Evolutionary conservation across 176 grass and related monocot species (phyloP).

Genomic region (Lolium multiflorum): DNA sequence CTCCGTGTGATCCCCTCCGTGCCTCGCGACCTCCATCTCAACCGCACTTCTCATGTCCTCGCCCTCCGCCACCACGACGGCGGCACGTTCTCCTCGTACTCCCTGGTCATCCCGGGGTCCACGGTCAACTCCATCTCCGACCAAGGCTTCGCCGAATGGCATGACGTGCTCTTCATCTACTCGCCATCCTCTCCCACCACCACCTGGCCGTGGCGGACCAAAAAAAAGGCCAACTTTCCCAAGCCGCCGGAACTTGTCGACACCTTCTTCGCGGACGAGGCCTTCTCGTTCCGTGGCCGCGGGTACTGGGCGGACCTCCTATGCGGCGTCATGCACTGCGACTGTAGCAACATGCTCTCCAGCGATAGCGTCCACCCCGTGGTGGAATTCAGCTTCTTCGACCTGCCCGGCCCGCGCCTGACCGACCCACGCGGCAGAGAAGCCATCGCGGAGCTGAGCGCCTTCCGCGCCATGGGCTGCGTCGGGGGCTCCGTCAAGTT

Average conservation of each 20-base stretch:
- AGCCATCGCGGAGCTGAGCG: too few relatives aligned
- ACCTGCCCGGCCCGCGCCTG: background rate
- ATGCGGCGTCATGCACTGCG: background rate
- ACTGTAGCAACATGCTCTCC: background rate
- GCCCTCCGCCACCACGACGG: background rate
- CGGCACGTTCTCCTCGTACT: background rate
- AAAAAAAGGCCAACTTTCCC: background rate
- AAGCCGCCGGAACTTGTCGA: background rate
- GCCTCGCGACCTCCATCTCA: background rate
- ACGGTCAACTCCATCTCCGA: background rate
- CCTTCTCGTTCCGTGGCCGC: background rate
- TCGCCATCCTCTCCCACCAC: background rate
- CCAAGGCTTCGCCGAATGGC: background rate
- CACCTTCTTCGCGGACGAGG: background rate
- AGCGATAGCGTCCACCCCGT: rapidly evolving
- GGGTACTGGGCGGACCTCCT: background rate
- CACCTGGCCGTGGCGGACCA: background rate
- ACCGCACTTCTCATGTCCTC: background rate
- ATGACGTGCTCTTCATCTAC: background rate
- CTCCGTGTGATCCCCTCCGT: background rate
- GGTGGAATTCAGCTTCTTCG: background rate
- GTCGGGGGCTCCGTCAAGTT: too few relatives aligned
- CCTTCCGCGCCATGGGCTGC: too few relatives aligned
- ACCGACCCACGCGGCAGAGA: too few relatives aligned
- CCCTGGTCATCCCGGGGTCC: background rate